Base-by-base conservation (phyloP, 305 asterid genomes). In the Stenogyne calaminthoides region DNA sequence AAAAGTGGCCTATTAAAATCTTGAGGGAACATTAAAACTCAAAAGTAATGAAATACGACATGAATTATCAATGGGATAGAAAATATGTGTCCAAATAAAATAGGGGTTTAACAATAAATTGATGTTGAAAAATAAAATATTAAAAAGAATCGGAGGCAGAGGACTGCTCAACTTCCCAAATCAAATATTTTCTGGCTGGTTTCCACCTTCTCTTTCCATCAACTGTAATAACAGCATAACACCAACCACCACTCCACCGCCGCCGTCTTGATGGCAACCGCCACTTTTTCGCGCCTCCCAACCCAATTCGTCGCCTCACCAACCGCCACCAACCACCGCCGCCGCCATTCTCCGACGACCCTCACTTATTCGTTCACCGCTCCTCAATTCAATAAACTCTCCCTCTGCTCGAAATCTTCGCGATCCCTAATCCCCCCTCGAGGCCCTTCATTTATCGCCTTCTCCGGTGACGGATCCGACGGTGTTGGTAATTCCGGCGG, bases 251-350 rank as follows among this genome's bases (percentile, higher is more conserved):
- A 0, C 65, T 16, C 40, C 36, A 1, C 57, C 76, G 18, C 59
- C 66, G 15, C 52, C 72, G 39, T 64, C 49, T 4, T 1, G 16
- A 62, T 62, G 90, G 81, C 84, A 19, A 77, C 87, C 80, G 80
- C 85, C 86, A 55, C 77, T 39, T 82, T 73, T 69, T 72, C 85
- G 58, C 83, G 67, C 83, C 77, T 82, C 76, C 59, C 79, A 15
- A 27, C 78, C 79, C 80, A 46, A 46, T 60, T 82, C 71, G 54
- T 58, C 64, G 20, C 58, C 18, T 61, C 83, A 61, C 77, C 78
- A 8, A 25, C 76, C 14, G 68, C 82, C 76, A 64, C 51, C 82
- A 73, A 66, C 76, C 54, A 22, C 69, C 83, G 8, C 75, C 61
- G n/a, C 74, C 82, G 27, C 74, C 66, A 12, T 62, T 63, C 73